Evolutionary conservation across 805 yeast genomes (phyloP).

Genomic region (Saturnispora galanensis): DNA sequence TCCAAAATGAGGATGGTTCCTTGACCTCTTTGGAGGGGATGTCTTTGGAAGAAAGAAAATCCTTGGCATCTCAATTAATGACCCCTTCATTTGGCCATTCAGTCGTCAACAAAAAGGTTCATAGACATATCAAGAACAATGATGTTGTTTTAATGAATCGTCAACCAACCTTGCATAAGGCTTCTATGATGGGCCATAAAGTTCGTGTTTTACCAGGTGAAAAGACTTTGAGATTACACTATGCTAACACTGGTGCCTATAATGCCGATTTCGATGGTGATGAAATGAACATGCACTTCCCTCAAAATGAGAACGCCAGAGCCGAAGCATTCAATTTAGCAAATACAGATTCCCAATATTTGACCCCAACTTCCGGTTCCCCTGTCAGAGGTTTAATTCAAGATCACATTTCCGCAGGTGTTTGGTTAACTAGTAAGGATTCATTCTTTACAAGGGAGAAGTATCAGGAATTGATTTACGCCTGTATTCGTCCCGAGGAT

Average conservation of each 20-base stretch:
- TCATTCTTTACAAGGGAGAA: slow-evolving; percentile 81
- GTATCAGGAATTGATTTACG: slow-evolving; percentile 89
- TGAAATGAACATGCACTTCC: slow-evolving; percentile 99
- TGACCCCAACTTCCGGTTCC: slow-evolving; percentile 97
- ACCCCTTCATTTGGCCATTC: slow-evolving; percentile 66
- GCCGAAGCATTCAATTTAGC: slow-evolving; percentile 94
- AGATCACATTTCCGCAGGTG: slow-evolving; percentile 98
- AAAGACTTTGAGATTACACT: slow-evolving; percentile 90
- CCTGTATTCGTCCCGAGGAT: slow-evolving; percentile 94
- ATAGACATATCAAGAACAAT: slow-evolving; percentile 85
- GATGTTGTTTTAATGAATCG: slow-evolving; percentile 98
- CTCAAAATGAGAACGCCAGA: slow-evolving; percentile 93
- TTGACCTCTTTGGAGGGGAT: slow-evolving; percentile 74
- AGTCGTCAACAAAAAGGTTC: slow-evolving; percentile 82
- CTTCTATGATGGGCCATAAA: slow-evolving; percentile 99
- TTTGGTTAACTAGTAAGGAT: slow-evolving; percentile 93
- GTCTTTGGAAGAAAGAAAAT: slow-evolving; percentile 89
- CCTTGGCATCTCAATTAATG: slow-evolving; percentile 85
- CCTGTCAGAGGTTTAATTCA: slow-evolving; percentile 98
- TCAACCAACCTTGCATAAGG: slow-evolving; percentile 98
- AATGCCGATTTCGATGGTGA: slow-evolving; percentile 99
- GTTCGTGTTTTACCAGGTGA: slow-evolving; percentile 96
- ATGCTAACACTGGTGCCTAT: slow-evolving; percentile 98
- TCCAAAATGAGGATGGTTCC: slow-evolving; percentile 92
- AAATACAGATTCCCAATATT: slow-evolving; percentile 92